These are phyloP conservation scores for Botrytis porri DNA, from an alignment of 2,329 filamentous ascomycete species.

Conservation along the genomic window DNA sequence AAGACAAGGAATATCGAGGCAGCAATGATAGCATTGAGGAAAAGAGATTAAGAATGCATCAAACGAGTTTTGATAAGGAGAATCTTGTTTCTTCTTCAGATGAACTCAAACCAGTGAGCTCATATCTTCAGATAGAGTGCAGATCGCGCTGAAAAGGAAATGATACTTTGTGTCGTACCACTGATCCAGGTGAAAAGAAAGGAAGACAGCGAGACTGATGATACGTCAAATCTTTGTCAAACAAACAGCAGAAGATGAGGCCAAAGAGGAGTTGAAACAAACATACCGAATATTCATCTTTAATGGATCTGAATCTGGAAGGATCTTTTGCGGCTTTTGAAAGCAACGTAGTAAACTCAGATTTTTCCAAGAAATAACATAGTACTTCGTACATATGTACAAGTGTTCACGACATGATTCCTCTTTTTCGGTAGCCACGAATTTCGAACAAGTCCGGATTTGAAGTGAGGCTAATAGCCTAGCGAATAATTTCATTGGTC, in stretches of 20 bases:
- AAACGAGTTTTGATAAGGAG: conserved; percentile 15
- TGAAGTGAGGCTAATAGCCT: background rate
- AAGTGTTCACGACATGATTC: conserved; percentile 1
- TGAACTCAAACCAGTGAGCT: conserved; percentile 11
- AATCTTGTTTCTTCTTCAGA: conserved; percentile 13
- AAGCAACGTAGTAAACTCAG: background rate
- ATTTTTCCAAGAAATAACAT: background rate
- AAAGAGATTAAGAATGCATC: conserved; percentile 16
- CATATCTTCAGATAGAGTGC: conserved; percentile 16
- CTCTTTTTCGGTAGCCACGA: background rate
- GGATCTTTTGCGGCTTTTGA: background rate
- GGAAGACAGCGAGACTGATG: background rate
- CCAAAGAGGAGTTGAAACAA: conserved; percentile 14
- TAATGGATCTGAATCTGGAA: background rate
- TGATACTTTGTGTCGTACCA: conserved; percentile 2
- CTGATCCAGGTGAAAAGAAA: background rate
- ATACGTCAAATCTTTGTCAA: background rate
- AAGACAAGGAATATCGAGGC: background rate
- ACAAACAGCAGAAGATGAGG: background rate
- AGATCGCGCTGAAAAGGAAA: conserved; percentile 15
- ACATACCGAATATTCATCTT: background rate
- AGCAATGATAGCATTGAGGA: conserved; percentile 4
- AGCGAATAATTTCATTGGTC: conserved; percentile 4
- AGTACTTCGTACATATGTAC: background rate
- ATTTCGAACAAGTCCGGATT: background rate